Percentiles rank a stretch among this genome's conserved stretches.
Conservation (phyloP, 352 stramenopile genomes). For the Globisporangium paddicum region DNA sequence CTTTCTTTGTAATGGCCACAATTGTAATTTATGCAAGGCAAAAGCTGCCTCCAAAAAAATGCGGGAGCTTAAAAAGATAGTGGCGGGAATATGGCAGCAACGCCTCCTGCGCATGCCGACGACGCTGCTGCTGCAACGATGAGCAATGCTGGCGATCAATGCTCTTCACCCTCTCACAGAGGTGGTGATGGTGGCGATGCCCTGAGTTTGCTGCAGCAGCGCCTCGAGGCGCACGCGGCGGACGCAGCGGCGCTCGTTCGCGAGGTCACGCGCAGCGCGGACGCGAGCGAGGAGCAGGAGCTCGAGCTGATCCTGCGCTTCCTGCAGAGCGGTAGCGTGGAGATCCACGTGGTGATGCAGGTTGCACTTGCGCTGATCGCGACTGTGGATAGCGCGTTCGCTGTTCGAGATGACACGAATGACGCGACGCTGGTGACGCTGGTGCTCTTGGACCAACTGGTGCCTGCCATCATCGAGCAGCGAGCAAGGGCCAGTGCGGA, state of each 20-base stretch:
- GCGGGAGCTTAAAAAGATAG: no score
- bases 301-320: not conserved
- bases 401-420: not conserved
- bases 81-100: no score
- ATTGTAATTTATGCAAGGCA: no score
- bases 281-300: not conserved
- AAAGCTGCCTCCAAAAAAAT: no score
- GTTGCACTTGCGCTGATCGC: not conserved
- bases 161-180: no score
- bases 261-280: conserved; percentile 1
- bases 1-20: no score
- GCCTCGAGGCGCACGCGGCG: not conserved
- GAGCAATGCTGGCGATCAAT: no score
- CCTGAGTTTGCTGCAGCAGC: not conserved
- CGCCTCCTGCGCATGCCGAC: no score
- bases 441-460: conserved; percentile 3
- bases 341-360: no score
- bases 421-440: not conserved
- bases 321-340: no score
- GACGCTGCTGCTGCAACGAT: no score
- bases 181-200: not conserved
- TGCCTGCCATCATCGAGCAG: not conserved
- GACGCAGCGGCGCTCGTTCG: conserved; percentile 1
- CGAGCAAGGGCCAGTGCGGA: not conserved
- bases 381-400: not conserved